Base-by-base conservation (phyloP, 768 basidiomycete species). In the Pholiota microspora region DNA sequence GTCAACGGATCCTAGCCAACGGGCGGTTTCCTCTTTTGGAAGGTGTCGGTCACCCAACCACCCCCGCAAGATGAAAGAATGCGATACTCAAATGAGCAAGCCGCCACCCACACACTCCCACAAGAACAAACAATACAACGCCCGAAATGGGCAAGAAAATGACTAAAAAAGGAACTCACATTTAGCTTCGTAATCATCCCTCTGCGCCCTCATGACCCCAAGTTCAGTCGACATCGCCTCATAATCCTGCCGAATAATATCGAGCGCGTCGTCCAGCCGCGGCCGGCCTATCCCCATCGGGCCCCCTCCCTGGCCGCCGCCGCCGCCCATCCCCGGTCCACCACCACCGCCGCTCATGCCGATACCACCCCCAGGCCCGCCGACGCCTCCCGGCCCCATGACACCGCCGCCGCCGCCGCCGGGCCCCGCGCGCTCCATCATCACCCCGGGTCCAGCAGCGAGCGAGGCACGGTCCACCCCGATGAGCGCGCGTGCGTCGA, bases 151-250 rank as follows among this genome's bases (percentile, higher is more conserved):
- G 53, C 49, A 49, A 57, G 49, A 46, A 54, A 12, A 31, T 31
- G 29, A 6, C 6, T 31, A 50, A 35, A 50, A 48, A n/a, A 32
- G 46, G 40, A 15, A 42, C 40, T 23, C 59, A 95, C 96, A 82
- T 79, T 94, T 94, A 5, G 76, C 77, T 72, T 98, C 95, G 67
- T 86, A 90, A 54, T 98, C 96, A 61, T 97, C 94, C 47, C 91
- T 77, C 71, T 96, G 91, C 27, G 74, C 78, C 52, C 92, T 81
- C 62, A 89, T 76, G 8, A 80, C 64, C n/a, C 71, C 75, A 47
- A 89, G 72, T 65, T 97, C 94, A 45, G 77, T 73, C 7, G 82
- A 72, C 55, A 95, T 73, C 52, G 74, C 74, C 48, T 97, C 94
- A 65, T 92, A 94, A 73, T 98, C 95, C 51, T 84, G 82, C 58